A percentile compares a stretch with the other conserved stretches of the same genome.
These are phyloP conservation scores for Lactarius indigo DNA, from an alignment of 768 basidiomycete species.

Conservation along the genomic window DNA sequence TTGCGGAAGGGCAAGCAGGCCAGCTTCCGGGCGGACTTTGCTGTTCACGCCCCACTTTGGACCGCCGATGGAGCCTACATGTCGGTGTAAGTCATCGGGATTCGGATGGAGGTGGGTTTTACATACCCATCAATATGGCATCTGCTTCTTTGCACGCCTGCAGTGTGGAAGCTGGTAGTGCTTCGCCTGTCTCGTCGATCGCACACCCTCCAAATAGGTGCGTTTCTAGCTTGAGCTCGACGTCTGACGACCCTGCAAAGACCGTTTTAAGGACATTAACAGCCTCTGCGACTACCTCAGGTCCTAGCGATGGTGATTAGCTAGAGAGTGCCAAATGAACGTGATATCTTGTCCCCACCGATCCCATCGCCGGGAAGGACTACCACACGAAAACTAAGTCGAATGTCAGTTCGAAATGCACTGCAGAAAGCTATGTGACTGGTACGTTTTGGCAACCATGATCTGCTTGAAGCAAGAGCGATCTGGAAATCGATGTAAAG, in stretches of 20 bases:
- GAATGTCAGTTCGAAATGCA: constrained; percentile 7
- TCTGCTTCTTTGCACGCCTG: constrained; percentile 90
- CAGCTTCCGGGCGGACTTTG: constrained; percentile 89
- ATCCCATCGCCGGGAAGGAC: constrained; percentile 97
- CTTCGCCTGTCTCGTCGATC: constrained; percentile 83
- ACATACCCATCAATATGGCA: constrained; percentile 90
- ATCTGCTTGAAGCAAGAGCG: background rate
- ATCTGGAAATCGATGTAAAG: constrained; percentile 5
- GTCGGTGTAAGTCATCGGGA: background rate
- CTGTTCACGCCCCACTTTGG: constrained; percentile 95
- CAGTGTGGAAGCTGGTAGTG: constrained; percentile 80
- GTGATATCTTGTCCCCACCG: constrained; percentile 45
- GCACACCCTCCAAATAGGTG: constrained; percentile 90
- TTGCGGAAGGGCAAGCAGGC: constrained; percentile 90
- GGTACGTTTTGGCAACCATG: constrained; percentile 29
- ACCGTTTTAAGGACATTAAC: constrained; percentile 76
- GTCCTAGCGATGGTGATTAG: constrained; percentile 51
- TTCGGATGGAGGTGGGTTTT: background rate
- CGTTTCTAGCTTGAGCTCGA: constrained; percentile 69
- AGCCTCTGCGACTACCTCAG: constrained; percentile 86
- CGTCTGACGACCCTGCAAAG: constrained; percentile 54
- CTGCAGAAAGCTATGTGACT: background rate
- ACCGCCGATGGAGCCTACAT: constrained; percentile 92
- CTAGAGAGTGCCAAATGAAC: background rate
- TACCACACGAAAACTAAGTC: constrained; percentile 74